Conservation (phyloP, 768 basidiomycete species). For the Ephemerocybe angulata region DNA sequence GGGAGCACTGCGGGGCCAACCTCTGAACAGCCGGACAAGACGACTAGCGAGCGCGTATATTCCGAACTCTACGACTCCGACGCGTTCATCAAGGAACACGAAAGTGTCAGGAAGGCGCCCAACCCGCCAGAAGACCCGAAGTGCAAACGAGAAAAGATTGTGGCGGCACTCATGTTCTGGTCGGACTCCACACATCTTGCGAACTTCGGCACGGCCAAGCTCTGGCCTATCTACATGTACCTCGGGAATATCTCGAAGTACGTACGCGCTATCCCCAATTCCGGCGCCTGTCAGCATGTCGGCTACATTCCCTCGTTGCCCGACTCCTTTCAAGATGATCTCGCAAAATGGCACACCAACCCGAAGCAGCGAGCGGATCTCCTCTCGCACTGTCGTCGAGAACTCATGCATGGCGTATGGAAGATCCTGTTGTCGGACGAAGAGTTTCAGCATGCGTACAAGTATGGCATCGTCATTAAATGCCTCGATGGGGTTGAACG, state of each 20-base stretch:
- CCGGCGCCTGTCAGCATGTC: slow-evolving; percentile 14
- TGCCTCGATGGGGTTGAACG: slow-evolving; percentile 8
- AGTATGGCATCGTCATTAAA: slow-evolving; percentile 3
- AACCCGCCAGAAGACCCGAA: slow-evolving; percentile 19
- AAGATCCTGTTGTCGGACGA: slow-evolving; percentile 3
- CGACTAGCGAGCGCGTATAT: slow-evolving; percentile 21
- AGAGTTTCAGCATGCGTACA: slow-evolving; percentile 5
- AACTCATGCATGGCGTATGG: slow-evolving; percentile 9
- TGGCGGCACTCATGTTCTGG: slow-evolving; percentile 26
- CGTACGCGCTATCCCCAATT: slow-evolving; percentile 11
- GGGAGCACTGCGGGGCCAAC: no score
- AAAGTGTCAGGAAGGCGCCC: slow-evolving; percentile 16
- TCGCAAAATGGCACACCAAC: not conserved
- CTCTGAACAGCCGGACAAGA: no score
- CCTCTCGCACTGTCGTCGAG: slow-evolving; percentile 2
- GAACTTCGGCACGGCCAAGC: slow-evolving; percentile 15
- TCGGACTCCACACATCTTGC: slow-evolving; percentile 19
- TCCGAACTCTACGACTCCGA: slow-evolving; percentile 32
- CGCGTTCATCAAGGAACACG: slow-evolving; percentile 27
- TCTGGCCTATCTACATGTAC: slow-evolving; percentile 18
- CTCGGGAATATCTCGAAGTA: slow-evolving; percentile 19
- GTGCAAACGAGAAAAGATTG: slow-evolving; percentile 13
- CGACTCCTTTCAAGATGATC: slow-evolving; percentile 6
- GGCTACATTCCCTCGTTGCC: slow-evolving; percentile 19
- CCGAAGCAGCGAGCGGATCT: not conserved